A percentile compares a stretch with the other conserved stretches of the same genome.
These are phyloP conservation scores for Colletotrichum sp. DNA, from an alignment of 2,329 filamentous ascomycete genomes.

Conservation along the genomic window DNA sequence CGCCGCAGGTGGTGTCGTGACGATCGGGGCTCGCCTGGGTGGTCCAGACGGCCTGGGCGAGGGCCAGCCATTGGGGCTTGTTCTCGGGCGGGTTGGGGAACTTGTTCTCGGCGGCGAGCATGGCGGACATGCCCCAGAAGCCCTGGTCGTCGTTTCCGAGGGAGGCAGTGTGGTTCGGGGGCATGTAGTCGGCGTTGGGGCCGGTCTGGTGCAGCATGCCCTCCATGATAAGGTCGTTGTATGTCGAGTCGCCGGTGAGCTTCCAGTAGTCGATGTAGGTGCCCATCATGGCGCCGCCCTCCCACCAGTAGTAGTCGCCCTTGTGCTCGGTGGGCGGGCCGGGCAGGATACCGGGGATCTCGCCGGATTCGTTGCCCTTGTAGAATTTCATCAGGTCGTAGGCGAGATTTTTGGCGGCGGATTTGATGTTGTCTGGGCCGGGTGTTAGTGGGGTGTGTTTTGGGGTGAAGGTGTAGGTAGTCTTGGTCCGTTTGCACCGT, in stretches of 20 bases:
- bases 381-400: slow-evolving; percentile 58
- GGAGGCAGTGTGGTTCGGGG: slow-evolving; percentile 60
- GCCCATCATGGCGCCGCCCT: slow-evolving; percentile 72
- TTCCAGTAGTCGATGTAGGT: slow-evolving; percentile 75
- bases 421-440: slow-evolving; percentile 47
- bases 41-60: slow-evolving; percentile 75
- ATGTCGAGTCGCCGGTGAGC: slow-evolving; percentile 67
- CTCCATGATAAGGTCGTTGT: slow-evolving; percentile 63
- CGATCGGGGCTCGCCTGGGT: slow-evolving; percentile 64
- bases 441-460: neutral
- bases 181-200: slow-evolving; percentile 63
- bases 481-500: neutral
- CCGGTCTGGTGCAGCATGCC: slow-evolving; percentile 65
- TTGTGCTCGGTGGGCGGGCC: slow-evolving; percentile 52
- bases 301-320: slow-evolving; percentile 77
- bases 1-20: slow-evolving; percentile 68
- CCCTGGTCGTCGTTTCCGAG: slow-evolving; percentile 73
- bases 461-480: neutral
- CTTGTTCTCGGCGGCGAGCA: slow-evolving; percentile 69
- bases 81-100: slow-evolving; percentile 63
- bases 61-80: slow-evolving; percentile 64
- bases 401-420: slow-evolving; percentile 51
- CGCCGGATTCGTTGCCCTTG: slow-evolving; percentile 54
- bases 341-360: slow-evolving; percentile 61
- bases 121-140: slow-evolving; percentile 73